phyloP scores from a whole-genome alignment of 768 basidiomycete species.

The Rhizopogon roseolus region DNA sequence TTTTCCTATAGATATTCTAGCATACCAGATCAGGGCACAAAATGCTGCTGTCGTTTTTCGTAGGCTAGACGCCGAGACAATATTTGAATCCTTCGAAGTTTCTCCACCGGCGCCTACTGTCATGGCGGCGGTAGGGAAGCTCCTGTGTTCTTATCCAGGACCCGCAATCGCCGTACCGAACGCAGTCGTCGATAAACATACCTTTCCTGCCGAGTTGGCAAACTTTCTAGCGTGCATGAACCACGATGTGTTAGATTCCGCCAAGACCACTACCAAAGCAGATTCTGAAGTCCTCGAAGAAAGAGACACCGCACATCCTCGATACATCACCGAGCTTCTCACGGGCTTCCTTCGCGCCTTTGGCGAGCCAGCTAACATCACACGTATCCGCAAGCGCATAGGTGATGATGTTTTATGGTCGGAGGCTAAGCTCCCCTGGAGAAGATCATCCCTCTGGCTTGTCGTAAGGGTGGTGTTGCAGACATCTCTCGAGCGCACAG shows the following conservation, averaged over 20 bases:
- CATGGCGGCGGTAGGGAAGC: constrained; percentile 34
- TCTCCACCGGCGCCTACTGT: constrained; percentile 30
- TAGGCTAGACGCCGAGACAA: constrained; percentile 14
- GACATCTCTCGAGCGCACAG: constrained; percentile 18
- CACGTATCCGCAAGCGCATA: constrained; percentile 27
- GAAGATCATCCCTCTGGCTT: constrained; percentile 33
- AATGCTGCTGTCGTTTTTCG: constrained; percentile 44
- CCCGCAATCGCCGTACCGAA: constrained; percentile 34
- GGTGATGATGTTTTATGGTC: constrained; percentile 26
- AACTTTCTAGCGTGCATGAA: constrained; percentile 32
- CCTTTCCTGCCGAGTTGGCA: constrained; percentile 31
- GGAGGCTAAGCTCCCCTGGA: constrained; percentile 23
- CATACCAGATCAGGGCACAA: constrained; percentile 36
- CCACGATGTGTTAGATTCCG: constrained; percentile 23
- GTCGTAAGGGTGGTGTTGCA: constrained; percentile 30
- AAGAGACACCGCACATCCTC: constrained; percentile 28
- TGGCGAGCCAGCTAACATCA: constrained; percentile 12
- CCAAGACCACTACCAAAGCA: constrained; percentile 34
- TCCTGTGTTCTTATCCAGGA: constrained; percentile 41
- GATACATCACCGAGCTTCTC: constrained; percentile 42
- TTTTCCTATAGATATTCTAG: constrained; percentile 27
- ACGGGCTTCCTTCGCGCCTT: constrained; percentile 37
- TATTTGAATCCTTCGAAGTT: constrained; percentile 43
- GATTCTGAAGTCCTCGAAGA: constrained; percentile 16
- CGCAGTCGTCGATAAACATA: constrained; percentile 17